A percentile compares a stretch with the other conserved stretches of the same genome.
Conservation (phyloP, 768 basidiomycete genomes). For the Mycena pura region DNA sequence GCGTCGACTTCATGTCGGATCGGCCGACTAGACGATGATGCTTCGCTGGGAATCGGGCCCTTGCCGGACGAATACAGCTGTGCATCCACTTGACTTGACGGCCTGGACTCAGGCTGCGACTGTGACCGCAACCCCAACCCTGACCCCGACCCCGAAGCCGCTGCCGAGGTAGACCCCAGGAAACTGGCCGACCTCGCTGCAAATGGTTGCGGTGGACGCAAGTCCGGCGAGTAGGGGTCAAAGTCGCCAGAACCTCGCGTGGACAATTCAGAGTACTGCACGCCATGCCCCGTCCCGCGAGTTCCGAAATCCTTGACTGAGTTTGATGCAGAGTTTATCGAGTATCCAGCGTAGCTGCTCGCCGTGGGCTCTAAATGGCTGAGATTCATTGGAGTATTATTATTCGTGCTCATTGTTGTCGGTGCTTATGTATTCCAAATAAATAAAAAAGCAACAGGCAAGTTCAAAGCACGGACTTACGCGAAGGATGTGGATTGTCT, state of each 20-base stretch:
- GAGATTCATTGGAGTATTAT: slow-evolving; percentile 5
- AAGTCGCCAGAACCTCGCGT: slow-evolving; percentile 17
- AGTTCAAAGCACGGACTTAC: slow-evolving; percentile 1
- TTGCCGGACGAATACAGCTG: neutral
- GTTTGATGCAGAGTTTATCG: neutral
- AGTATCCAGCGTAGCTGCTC: slow-evolving; percentile 1
- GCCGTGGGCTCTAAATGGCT: neutral
- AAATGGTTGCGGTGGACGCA: neutral
- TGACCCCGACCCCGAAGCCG: neutral
- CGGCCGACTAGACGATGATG: neutral
- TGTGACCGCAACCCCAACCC: too few relatives aligned
- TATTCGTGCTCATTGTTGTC: too few relatives aligned
- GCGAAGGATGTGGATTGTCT: too few relatives aligned
- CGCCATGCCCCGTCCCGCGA: neutral
- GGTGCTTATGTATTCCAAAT: too few relatives aligned
- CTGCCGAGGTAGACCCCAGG: neutral
- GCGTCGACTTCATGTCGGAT: slow-evolving; percentile 25
- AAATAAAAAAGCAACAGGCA: neutral
- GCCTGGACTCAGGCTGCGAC: neutral
- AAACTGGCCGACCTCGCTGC: neutral
- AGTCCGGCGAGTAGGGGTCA: slow-evolving; percentile 12
- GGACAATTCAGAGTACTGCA: slow-evolving; percentile 13
- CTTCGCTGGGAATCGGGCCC: slow-evolving; percentile 3
- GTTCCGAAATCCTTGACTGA: slow-evolving; percentile 11
- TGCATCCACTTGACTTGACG: neutral